Percentiles rank a stretch among this genome's conserved stretches.
These are phyloP conservation scores for Annulohypoxylon moriforme DNA, from an alignment of 495 filamentous ascomycete genomes.

Conservation along the genomic window DNA sequence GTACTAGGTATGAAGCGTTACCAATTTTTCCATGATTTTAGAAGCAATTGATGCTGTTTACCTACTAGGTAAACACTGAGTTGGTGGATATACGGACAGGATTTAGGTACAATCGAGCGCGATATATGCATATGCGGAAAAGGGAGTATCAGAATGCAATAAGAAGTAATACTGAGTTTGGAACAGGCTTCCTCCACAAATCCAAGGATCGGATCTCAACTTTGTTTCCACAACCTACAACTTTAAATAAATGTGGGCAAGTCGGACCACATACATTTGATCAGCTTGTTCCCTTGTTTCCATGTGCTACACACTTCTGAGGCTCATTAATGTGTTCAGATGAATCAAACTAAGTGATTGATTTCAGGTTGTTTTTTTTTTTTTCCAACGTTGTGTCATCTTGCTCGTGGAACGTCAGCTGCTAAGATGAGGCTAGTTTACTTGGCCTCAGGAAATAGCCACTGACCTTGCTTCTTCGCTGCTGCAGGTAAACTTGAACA, in stretches of 20 bases:
- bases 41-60: too few relatives aligned
- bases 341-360: background rate
- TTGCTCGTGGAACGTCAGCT: slow-evolving; percentile 30
- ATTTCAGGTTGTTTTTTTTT: background rate
- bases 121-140: background rate
- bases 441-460: background rate
- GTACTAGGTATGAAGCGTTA: too few relatives aligned
- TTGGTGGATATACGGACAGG: too few relatives aligned
- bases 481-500: background rate
- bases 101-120: too few relatives aligned
- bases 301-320: background rate
- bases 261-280: background rate
- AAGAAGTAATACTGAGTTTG: background rate
- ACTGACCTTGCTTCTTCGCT: background rate
- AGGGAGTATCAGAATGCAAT: background rate
- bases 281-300: background rate
- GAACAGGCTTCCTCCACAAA: background rate
- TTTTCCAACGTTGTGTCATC: slow-evolving; percentile 4
- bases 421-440: slow-evolving; percentile 22
- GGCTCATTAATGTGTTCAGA: background rate
- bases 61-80: too few relatives aligned
- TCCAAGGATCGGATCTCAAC: background rate
- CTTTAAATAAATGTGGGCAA: background rate
- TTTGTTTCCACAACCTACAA: background rate
- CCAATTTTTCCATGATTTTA: too few relatives aligned